Conservation (phyloP, 305 asterid genomes). For the Coffea humblotiana region DNA sequence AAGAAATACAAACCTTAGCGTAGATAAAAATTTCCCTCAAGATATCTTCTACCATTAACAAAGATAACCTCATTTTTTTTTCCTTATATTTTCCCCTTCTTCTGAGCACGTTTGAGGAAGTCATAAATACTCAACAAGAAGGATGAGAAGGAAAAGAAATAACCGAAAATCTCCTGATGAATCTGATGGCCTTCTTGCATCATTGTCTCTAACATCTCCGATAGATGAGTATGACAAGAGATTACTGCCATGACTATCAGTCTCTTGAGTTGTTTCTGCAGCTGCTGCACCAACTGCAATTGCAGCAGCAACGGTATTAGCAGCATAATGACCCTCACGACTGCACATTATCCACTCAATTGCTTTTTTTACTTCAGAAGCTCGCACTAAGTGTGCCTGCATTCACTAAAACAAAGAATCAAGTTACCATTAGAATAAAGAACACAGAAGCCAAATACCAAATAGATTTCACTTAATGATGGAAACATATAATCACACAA, state of each 20-base stretch:
- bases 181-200: constrained; percentile 55
- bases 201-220: constrained; percentile 59
- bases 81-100: neutral
- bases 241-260: constrained; percentile 48
- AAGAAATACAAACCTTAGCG: neutral
- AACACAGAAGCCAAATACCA: neutral
- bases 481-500: no score
- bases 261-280: constrained; percentile 64
- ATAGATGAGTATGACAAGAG: constrained; percentile 52
- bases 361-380: constrained; percentile 94
- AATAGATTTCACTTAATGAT: neutral
- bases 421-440: constrained; percentile 46
- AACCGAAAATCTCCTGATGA: constrained; percentile 86
- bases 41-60: neutral
- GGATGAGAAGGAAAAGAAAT: constrained; percentile 18
- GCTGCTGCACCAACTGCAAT: constrained; percentile 90
- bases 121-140: neutral
- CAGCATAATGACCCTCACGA: constrained; percentile 96
- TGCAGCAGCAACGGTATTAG: constrained; percentile 97
- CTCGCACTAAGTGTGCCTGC: constrained; percentile 93
- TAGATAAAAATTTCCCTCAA: neutral
- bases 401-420: constrained; percentile 90
- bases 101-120: neutral
- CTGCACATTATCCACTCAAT: constrained; percentile 95
- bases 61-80: neutral